These are phyloP conservation scores for Dryas octopetala DNA, from an alignment of 306 rosid genomes.

Conservation along the genomic window DNA sequence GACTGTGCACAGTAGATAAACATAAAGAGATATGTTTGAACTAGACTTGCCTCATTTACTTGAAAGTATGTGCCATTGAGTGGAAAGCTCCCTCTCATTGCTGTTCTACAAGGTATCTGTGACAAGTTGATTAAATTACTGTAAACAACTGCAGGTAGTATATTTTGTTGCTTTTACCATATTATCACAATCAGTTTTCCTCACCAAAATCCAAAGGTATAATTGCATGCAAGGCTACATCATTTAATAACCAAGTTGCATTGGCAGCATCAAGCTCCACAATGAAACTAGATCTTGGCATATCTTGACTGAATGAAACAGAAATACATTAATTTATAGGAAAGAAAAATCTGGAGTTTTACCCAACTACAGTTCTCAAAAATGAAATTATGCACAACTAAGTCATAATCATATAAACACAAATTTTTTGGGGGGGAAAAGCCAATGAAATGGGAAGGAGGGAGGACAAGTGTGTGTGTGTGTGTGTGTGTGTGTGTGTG, in stretches of 20 bases:
- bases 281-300: conserved; percentile 78
- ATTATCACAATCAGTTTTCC: conserved; percentile 9
- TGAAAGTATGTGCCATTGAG: not conserved
- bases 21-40: not conserved
- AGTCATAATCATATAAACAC: not conserved
- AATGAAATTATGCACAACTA: conserved; percentile 3
- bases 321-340: conserved; percentile 20
- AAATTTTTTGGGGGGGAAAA: not conserved
- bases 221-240: conserved; percentile 55
- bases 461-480: not conserved
- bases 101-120: conserved; percentile 9
- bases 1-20: not conserved
- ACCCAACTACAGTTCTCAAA: conserved; percentile 19
- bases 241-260: conserved; percentile 89
- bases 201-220: conserved; percentile 50
- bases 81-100: not conserved
- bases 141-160: conserved; percentile 7
- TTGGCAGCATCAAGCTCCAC: conserved; percentile 95
- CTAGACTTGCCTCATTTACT: conserved; percentile 27
- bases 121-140: conserved; percentile 22
- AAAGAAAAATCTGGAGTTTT: conserved; percentile 12
- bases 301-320: conserved; percentile 69
- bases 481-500: not conserved
- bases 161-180: conserved; percentile 9
- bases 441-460: not conserved